phyloP scores from a whole-genome alignment of 106 monocot genomes.

The Alisma plantagoaquatica region DNA sequence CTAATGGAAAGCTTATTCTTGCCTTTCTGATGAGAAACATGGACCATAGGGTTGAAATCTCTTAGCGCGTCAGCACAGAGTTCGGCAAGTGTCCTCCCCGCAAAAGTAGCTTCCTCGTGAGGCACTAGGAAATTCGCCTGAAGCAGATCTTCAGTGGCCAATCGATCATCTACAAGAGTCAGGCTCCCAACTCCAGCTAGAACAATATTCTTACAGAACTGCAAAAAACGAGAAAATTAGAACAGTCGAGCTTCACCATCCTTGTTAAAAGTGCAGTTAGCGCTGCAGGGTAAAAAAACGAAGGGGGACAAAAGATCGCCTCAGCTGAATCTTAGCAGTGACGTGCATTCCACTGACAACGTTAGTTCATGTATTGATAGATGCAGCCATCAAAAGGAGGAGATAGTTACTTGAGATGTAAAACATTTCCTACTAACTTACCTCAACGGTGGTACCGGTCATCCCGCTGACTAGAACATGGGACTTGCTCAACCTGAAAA shows the following conservation, averaged over 20 bases:
- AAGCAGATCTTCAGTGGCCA: slow-evolving; percentile 42
- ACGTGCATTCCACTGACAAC: not conserved
- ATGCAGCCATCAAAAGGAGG: too few relatives aligned
- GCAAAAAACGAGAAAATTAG: too few relatives aligned
- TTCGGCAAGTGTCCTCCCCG: slow-evolving; percentile 39
- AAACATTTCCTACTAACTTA: too few relatives aligned
- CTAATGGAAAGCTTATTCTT: not conserved
- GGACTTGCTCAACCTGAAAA: slow-evolving; percentile 56
- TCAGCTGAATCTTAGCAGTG: not conserved
- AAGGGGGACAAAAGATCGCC: not conserved
- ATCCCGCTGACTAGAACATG: slow-evolving; percentile 56
- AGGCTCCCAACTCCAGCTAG: slow-evolving; percentile 85
- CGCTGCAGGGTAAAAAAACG: too few relatives aligned
- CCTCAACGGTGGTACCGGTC: slow-evolving; percentile 61
- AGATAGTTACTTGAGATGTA: too few relatives aligned
- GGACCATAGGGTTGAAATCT: slow-evolving; percentile 89
- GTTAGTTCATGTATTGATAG: too few relatives aligned
- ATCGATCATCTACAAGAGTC: slow-evolving; percentile 61
- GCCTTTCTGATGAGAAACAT: slow-evolving; percentile 70
- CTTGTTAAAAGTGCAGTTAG: too few relatives aligned
- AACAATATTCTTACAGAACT: slow-evolving; percentile 94
- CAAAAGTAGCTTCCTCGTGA: slow-evolving; percentile 19
- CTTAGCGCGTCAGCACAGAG: slow-evolving; percentile 62
- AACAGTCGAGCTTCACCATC: too few relatives aligned
- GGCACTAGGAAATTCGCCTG: slow-evolving; percentile 64